Evolutionary conservation across 2,329 filamentous ascomycete genomes (phyloP), one percentile per base, ranked within the genome.

Genomic region (Calonectria henricotiae): DNA sequence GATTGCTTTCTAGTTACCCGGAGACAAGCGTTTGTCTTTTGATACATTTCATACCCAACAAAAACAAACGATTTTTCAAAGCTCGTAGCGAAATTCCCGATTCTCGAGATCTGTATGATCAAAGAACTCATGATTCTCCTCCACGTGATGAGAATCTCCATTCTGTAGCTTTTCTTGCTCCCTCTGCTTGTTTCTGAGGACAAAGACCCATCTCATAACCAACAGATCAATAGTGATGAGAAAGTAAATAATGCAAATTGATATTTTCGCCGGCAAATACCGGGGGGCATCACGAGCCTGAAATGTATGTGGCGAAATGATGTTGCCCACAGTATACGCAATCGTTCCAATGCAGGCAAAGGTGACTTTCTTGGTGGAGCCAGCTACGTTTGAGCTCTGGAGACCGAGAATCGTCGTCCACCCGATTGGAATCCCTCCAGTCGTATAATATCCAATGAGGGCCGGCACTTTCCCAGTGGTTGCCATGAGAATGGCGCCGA

Each of bases 331-430:
- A 2, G 73, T 75, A 3, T 75, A 75, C 1, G 73, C 69, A 30
- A 75, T 74, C 3, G 73, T 72, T 2, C 73, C 73, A 2, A 75
- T 74, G n/a, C 73, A 75, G 1, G 74, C 72, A 12, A 75, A 71
- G 1, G 74, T 75, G 11, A 75, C 66, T 27, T 75, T 75, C 30
- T 75, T 75, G 0, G 74, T 75, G 8, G 73, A 75, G 0, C 74
- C 73, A 2, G 74, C 74, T 0, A 75, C 73, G 9, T 75, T 75
- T 1, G 74, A 75, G 23, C 69, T 72, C 8, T 75, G 73, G 2
- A 75, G 67, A 6, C 74, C 73, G 2, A 75, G 71, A 37, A 75
- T 75, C 3, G 73, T 75, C 0, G 73, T 75, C 73, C 73, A 75
- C 2, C 74, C 74, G 17, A 75, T 75, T 1, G 74, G 74, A 6